These are phyloP conservation scores for Golovinomyces cichoracearum DNA, from an alignment of 2,329 filamentous ascomycete genomes.

Conservation along the genomic window DNA sequence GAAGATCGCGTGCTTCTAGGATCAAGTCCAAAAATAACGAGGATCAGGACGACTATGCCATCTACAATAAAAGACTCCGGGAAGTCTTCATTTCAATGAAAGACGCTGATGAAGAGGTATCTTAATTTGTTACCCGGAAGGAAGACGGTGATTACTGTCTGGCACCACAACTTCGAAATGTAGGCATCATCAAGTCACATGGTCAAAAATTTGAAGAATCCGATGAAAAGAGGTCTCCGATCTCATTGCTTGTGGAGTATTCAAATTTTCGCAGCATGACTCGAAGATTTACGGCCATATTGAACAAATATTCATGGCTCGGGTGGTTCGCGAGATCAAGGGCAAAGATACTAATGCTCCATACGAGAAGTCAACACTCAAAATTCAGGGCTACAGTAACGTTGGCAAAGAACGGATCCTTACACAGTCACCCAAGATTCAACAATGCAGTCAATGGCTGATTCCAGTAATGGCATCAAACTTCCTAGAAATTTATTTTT, in stretches of 20 bases:
- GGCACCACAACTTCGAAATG: neutral
- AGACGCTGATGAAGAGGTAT: too few species aligned
- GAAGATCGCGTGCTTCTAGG: neutral
- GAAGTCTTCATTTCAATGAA: too few species aligned
- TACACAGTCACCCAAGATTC: neutral
- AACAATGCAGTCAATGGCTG: neutral
- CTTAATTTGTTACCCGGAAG: too few species aligned
- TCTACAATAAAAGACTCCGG: too few species aligned
- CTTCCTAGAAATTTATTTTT: neutral
- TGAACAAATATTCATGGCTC: neutral
- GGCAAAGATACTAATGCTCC: neutral
- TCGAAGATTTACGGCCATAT: neutral
- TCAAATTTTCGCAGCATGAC: neutral
- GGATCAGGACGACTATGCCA: too few species aligned
- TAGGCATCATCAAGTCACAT: neutral
- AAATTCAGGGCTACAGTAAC: neutral
- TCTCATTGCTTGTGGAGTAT: neutral
- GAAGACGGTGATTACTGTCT: neutral
- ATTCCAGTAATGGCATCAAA: neutral
- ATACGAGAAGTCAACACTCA: neutral
- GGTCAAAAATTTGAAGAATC: neutral
- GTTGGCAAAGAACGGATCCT: neutral
- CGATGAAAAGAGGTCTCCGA: neutral
- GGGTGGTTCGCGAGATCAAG: neutral
- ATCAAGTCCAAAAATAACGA: too few species aligned